Conservation (phyloP, 345 rosid genomes). For the Eutrema heterophyllum region DNA sequence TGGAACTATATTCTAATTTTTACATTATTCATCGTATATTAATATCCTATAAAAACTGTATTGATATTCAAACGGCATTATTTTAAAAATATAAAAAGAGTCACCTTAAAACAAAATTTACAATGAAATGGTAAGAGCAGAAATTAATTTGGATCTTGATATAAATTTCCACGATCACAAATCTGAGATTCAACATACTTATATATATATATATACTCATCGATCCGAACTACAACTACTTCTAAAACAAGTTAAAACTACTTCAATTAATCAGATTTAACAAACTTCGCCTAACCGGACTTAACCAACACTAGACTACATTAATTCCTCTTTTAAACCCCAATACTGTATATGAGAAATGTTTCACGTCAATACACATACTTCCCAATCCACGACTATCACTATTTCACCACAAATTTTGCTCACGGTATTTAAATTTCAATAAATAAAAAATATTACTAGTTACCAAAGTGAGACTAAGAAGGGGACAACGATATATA, state of each 20-base stretch:
- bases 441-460: not conserved
- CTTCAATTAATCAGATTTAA: not conserved
- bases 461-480: not conserved
- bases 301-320: not conserved
- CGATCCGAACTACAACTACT: not conserved
- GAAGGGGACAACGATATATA: slow-evolving; percentile 22
- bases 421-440: not conserved
- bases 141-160: not conserved
- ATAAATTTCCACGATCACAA: not conserved
- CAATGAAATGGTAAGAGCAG: not conserved
- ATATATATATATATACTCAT: not conserved
- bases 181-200: not conserved
- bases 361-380: not conserved
- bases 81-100: not conserved
- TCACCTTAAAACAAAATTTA: not conserved
- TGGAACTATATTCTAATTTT: not conserved
- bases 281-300: not conserved
- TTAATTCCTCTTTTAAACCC: not conserved
- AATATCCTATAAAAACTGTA: not conserved
- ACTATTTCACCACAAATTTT: slow-evolving; percentile 1
- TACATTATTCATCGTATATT: not conserved
- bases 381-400: slow-evolving; percentile 18
- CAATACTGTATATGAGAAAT: not conserved
- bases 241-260: not conserved
- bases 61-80: not conserved